Evolutionary conservation across 2,329 filamentous ascomycete species (phyloP), one percentile per base, ranked within the genome.

Genomic region (Sporothrix brasiliensis): DNA sequence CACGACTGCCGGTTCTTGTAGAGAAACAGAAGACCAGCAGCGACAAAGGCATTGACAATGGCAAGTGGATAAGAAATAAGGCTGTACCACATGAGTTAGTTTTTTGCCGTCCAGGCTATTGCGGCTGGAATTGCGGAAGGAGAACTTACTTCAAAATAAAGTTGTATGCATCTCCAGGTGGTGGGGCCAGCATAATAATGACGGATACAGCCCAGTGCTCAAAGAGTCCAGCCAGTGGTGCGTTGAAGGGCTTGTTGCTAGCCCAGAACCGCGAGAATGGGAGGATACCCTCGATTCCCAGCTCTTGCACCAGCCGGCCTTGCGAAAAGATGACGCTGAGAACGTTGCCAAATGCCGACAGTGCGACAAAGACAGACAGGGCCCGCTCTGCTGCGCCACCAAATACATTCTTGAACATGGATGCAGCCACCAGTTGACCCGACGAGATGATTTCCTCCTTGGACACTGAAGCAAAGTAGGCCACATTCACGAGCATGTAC

Each of bases 261-360:
- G 88, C 88, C 83, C 86, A 90, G 74, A 91, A 80, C 0, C 81
- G 79, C 0, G 87, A 88, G 70, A 86, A 88, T 0, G 89, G 89
- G 2, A 91, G 78, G n/a, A 91, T 83, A 39, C 88, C 88, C 78
- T 91, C 88, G 13, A 87, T 86, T 4, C 87, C 88, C 19, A 90
- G 84, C 77, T 90, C 88, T 77, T 89, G 89, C 0, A 89, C 88
- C 5, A 91, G 80, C 68, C 89, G 85, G 7, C 88, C 88, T 77
- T 91, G 88, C 0, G 88, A 88, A 79, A 91, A 91, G 73, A 90
- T 90, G 72, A 91, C 88, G 70, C 83, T 86, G 61, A 91, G 81
- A 16, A 91, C 87, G 74, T 91, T 91, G 39, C 88, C 89, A 73
- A 90, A 88, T 4, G 88, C 88, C 0, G 88, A 91, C 0, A 91